Evolutionary conservation across 352 stramenopile species (phyloP).

Genomic region (Phytophthora multivora): DNA sequence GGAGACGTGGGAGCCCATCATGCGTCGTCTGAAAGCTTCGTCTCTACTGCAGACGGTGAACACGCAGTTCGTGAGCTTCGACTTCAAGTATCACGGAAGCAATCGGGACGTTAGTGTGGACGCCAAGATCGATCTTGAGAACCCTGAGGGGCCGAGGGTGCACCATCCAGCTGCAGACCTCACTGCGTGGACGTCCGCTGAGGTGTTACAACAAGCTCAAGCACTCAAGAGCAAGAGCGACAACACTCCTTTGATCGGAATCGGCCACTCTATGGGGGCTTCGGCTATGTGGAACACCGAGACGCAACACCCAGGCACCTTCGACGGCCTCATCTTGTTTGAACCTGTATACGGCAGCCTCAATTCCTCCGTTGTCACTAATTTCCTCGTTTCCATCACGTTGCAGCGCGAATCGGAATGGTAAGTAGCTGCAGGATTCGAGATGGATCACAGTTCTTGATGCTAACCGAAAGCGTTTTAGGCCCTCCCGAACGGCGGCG

Average conservation of each 20-base stretch:
- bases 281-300: constrained; percentile 46
- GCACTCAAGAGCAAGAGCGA: constrained; percentile 13
- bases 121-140: constrained; percentile 31
- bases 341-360: constrained; percentile 40
- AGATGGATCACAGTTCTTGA: neutral
- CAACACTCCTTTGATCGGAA: constrained; percentile 42
- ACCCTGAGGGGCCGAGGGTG: constrained; percentile 35
- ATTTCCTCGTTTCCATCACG: constrained; percentile 48
- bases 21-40: constrained; percentile 37
- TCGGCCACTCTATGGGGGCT: constrained; percentile 58
- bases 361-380: constrained; percentile 11
- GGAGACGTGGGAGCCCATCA: constrained; percentile 53
- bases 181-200: constrained; percentile 26
- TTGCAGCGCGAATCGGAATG: constrained; percentile 37
- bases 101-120: constrained; percentile 45
- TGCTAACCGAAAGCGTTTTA: constrained; percentile 10
- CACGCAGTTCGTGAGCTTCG: constrained; percentile 38
- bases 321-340: constrained; percentile 53
- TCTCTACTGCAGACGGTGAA: constrained; percentile 29
- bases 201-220: constrained; percentile 34
- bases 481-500: constrained; percentile 30
- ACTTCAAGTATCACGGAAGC: constrained; percentile 58
- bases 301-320: constrained; percentile 42
- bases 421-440: constrained; percentile 12
- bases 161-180: constrained; percentile 32